Base-by-base conservation (phyloP, 164 flowering plant genomes). In the Kingdonia uniflora region DNA sequence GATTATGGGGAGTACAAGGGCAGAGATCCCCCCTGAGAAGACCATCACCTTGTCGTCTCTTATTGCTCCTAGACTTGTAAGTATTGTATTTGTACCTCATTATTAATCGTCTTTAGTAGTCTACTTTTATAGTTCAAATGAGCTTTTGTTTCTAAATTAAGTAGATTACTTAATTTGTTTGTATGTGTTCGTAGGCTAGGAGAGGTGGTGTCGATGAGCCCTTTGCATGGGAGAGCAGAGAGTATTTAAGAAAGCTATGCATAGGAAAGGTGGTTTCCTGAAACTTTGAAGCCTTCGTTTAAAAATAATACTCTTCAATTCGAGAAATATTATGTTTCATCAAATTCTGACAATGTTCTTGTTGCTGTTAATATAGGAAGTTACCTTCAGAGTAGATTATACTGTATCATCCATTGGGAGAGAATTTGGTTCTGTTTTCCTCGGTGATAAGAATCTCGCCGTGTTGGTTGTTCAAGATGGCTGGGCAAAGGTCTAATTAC, bases 151-250 rank as follows among this genome's bases (percentile, higher is more conserved):
- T 37, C 40, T 37, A 7, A 37, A 37, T 37, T 37, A 7, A 13
- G 40, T 37, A 37, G n/a, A n/a, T n/a, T n/a, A n/a, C n/a, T 12
- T 15, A 5, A 20, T 14, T 11, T 40, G n/a, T 33, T 38, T 38
- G n/a, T n/a, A 25, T 29, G 48, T 51, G 38, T 20, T 49, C n/a
- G 17, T 54, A 91, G 96, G 96, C 99, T 19, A 85, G 99, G 16
- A 75, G 87, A 74, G 91, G 86, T 55, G 80, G 84, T 41, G 14
- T 61, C 1, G 99, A 94, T 71, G 99, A 94, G 65, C 95, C 97
- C 19, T 94, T 87, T 75, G 99, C 99, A 51, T 94, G 99, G 97
- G 87, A 83, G 0, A 87, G 97, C 76, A 74, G 94, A 70, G 97
- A 94, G 58, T 90, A 45, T 66, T 70, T 94, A 61, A 77, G 99